Evolutionary conservation across 371 early-diverging fungal genomes (phyloP).

Genomic region (Lichtheimia hyalospora): DNA sequence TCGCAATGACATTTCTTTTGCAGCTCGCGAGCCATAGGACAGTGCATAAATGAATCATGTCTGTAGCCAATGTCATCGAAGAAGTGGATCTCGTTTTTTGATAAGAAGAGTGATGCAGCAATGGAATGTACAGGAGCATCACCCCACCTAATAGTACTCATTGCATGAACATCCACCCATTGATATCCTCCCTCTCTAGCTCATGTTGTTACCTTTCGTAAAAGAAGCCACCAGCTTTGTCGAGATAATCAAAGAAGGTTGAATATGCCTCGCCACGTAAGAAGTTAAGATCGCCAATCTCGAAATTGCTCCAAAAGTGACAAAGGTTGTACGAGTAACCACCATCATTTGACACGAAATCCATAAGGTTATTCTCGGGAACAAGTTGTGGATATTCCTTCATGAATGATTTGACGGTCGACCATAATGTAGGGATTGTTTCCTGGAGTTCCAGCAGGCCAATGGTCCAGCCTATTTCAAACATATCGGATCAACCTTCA

Average conservation of each 20-base stretch:
- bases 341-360: conserved; percentile 32
- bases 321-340: conserved; percentile 67
- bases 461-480: conserved; percentile 60
- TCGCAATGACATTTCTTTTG: conserved; percentile 68
- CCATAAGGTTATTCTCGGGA: conserved; percentile 31
- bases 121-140: conserved; percentile 96
- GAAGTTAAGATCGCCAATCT: conserved; percentile 88
- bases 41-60: conserved; percentile 68
- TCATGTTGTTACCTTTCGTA: conserved; percentile 67
- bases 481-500: conserved; percentile 59
- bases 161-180: neutral
- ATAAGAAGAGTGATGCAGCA: conserved; percentile 68
- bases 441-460: conserved; percentile 71
- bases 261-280: conserved; percentile 71
- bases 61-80: conserved; percentile 86
- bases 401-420: conserved; percentile 53
- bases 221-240: conserved; percentile 88
- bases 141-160: conserved; percentile 67
- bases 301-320: conserved; percentile 98
- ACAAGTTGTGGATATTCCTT: conserved; percentile 48
- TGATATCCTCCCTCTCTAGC: neutral
- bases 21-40: conserved; percentile 55
- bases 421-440: conserved; percentile 86
- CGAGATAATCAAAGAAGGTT: conserved; percentile 81
- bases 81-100: conserved; percentile 77